Conservation (phyloP, 2,329 filamentous ascomycete species). For the Aurifilum marmelostoma region DNA sequence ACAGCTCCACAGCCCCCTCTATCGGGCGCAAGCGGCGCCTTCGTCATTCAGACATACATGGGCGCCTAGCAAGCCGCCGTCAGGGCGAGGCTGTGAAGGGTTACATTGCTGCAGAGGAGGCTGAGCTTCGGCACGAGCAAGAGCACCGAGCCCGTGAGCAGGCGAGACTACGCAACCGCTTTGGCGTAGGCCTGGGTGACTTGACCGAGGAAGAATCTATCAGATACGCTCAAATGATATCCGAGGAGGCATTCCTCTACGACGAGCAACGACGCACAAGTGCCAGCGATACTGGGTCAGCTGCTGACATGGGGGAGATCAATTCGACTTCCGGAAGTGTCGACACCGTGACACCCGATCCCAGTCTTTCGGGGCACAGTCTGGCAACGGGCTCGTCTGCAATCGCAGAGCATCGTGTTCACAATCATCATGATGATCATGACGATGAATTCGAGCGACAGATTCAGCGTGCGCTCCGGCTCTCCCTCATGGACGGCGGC, state of each 20-base stretch:
- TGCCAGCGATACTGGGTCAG: constrained; percentile 53
- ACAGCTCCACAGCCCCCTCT: constrained; percentile 79
- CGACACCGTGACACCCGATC: constrained; percentile 59
- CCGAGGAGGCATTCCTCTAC: constrained; percentile 60
- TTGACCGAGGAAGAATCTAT: constrained; percentile 69
- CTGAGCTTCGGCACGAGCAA: constrained; percentile 77
- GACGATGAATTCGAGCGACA: constrained; percentile 62
- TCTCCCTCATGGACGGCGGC: constrained; percentile 61
- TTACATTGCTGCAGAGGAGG: constrained; percentile 84
- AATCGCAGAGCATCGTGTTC: constrained; percentile 34
- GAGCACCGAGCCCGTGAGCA: constrained; percentile 68
- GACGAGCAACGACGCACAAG: constrained; percentile 61
- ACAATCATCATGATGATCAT: constrained; percentile 43
- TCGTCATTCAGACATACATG: constrained; percentile 66
- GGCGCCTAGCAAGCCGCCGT: constrained; percentile 53
- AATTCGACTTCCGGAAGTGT: constrained; percentile 47
- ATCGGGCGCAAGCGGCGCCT: constrained; percentile 78
- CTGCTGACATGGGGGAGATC: constrained; percentile 51
- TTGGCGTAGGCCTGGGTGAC: constrained; percentile 77
- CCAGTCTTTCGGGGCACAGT: constrained; percentile 50
- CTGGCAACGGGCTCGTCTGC: constrained; percentile 33
- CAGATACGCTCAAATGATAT: constrained; percentile 68
- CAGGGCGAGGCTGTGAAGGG: constrained; percentile 72
- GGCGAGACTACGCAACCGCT: constrained; percentile 73
- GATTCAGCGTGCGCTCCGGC: constrained; percentile 64